A percentile compares a stretch with the other conserved stretches of the same genome.
Evolutionary conservation across 257 asterid species (phyloP).

Genomic region (Mitragyna speciosa): DNA sequence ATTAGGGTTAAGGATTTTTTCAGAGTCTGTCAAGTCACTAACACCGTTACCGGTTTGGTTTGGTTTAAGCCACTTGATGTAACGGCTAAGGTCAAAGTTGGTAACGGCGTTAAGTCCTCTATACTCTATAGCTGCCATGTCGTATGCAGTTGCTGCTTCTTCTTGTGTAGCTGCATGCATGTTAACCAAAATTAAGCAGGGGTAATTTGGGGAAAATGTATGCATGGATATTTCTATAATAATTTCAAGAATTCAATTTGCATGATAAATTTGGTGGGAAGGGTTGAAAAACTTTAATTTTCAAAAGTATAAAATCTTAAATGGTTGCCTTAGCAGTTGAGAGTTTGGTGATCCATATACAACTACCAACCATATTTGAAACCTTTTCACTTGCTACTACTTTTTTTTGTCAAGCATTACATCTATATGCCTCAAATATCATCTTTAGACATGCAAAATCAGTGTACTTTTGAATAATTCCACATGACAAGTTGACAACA

Average conservation of each 20-base stretch:
- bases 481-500: not conserved
- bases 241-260: slow-evolving; percentile 43
- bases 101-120: slow-evolving; percentile 94
- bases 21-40: slow-evolving; percentile 8
- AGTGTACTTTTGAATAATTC: not conserved
- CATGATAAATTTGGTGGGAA: slow-evolving; percentile 53
- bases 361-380: slow-evolving; percentile 58
- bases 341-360: slow-evolving; percentile 63
- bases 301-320: slow-evolving; percentile 23
- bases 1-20: slow-evolving; percentile 20
- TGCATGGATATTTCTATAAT: not conserved
- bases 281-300: slow-evolving; percentile 25
- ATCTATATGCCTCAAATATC: slow-evolving; percentile 10
- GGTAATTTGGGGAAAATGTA: slow-evolving; percentile 15
- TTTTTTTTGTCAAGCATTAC: slow-evolving; percentile 1
- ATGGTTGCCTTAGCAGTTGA: slow-evolving; percentile 56
- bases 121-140: slow-evolving; percentile 92
- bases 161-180: slow-evolving; percentile 77
- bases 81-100: slow-evolving; percentile 87
- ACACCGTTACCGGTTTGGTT: slow-evolving; percentile 21
- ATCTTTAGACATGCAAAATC: not conserved
- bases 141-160: slow-evolving; percentile 96
- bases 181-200: not conserved
- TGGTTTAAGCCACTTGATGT: slow-evolving; percentile 52
- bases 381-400: slow-evolving; percentile 22